Conservation (phyloP, 202 grass and related monocot species). For the Carex arenaria region DNA sequence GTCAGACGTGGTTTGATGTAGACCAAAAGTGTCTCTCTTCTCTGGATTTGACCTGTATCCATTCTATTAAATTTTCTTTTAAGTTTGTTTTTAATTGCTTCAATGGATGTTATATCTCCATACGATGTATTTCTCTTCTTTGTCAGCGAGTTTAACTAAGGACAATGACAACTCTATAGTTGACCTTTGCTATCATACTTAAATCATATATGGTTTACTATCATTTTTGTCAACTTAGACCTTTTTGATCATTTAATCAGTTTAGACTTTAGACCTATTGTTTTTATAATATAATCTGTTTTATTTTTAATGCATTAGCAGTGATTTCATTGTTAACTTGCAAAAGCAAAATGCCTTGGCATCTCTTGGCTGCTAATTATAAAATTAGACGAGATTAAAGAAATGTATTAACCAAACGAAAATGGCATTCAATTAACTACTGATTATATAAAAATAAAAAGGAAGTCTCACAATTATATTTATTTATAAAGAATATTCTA, state of each 20-base stretch:
- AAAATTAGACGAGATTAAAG: too few relatives aligned
- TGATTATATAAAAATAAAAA: not conserved
- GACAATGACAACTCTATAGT: not conserved
- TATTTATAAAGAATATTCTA: too few relatives aligned
- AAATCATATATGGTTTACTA: not conserved
- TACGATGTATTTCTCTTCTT: not conserved
- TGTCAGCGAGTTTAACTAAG: not conserved
- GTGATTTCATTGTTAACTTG: not conserved
- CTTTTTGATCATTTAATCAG: not conserved
- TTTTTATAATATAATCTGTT: not conserved
- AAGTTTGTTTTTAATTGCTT: not conserved
- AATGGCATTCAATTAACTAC: not conserved
- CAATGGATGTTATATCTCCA: not conserved
- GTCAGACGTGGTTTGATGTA: slow-evolving; percentile 2
- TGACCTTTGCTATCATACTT: slow-evolving; percentile 6
- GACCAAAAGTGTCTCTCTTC: not conserved
- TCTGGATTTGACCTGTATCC: not conserved
- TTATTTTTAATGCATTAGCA: not conserved
- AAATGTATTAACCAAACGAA: not conserved
- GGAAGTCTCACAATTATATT: too few relatives aligned
- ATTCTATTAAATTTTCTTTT: not conserved
- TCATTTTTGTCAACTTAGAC: not conserved
- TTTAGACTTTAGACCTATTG: not conserved
- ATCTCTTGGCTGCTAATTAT: not conserved
- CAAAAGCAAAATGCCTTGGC: not conserved